Evolutionary conservation across 441 rosid species (phyloP), one percentile per base, ranked within the genome.

Genomic region (Adansonia gregorii): DNA sequence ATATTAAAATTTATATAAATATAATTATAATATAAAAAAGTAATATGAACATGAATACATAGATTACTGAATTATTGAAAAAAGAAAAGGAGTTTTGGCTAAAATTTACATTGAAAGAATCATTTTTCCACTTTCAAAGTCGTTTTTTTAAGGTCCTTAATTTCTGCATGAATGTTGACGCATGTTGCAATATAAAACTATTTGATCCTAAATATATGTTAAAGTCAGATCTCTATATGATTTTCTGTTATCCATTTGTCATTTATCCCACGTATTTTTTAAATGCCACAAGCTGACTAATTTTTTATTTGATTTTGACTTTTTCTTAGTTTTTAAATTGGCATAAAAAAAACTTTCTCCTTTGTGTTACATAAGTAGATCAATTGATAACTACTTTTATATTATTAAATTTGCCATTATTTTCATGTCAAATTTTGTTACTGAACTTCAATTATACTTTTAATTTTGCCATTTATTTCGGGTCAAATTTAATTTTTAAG

Each of bases 111-210:
- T 11, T n/a, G 27, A 14, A 55, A 45, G 24, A 45, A 2, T 52
- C 67, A 64, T 35, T 64, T 69, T 48, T 69, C 51, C 48, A 45
- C 12, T 19, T 46, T 43, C 12, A 46, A 68, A 7, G 22, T 27
- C 0, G 2, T 19, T 60, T 22, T 22, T 8, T 2, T 22, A n/a
- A 66, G 35, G 48, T 68, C 73, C 19, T 11, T 17, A 68, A 68
- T 48, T 48, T 22, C 41, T 68, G 73, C 73, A 14, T 22, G 58
- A 48, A 24, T 48, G 6, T 68, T 68, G 73, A 43, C 58, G 11
- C 58, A 68, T 20, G 56, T 48, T 48, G 73, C 2, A 68, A 48
- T 48, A 12, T 48, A 68, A 68, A 68, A 68, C 41, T 35, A 35
- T 35, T 35, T 35, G 41, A 35, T 35, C 41, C 41, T 35, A 35